Conservation (phyloP, 768 basidiomycete species). For the Holtermannia corniformis region DNA sequence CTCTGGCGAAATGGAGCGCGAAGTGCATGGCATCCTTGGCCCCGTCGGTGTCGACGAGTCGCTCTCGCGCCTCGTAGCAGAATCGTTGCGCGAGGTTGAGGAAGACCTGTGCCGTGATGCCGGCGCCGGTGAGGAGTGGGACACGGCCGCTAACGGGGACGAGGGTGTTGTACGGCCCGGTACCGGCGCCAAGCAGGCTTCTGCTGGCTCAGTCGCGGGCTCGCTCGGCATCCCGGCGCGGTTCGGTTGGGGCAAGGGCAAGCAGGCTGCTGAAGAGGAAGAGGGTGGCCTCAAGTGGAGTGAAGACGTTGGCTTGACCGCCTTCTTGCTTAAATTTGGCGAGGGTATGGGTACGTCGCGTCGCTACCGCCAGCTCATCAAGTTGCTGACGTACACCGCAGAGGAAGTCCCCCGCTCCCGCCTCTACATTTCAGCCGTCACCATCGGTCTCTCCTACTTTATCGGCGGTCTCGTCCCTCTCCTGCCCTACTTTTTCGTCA, state of each 20-base stretch:
- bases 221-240: slow-evolving; percentile 11
- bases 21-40: slow-evolving; percentile 76
- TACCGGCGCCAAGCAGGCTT: slow-evolving; percentile 1
- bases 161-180: slow-evolving; percentile 16
- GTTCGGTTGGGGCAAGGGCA: slow-evolving; percentile 12
- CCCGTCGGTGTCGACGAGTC: slow-evolving; percentile 81
- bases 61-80: slow-evolving; percentile 67
- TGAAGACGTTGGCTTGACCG: slow-evolving; percentile 73
- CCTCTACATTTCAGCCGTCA: slow-evolving; percentile 81
- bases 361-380: not conserved
- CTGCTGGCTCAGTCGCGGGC: not conserved
- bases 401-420: slow-evolving; percentile 82
- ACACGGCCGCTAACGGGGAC: slow-evolving; percentile 2
- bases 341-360: slow-evolving; percentile 64
- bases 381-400: slow-evolving; percentile 26
- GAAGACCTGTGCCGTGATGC: slow-evolving; percentile 25
- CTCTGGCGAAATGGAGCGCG: slow-evolving; percentile 90
- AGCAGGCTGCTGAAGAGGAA: slow-evolving; percentile 49
- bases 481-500: slow-evolving; percentile 82
- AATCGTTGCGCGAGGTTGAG: slow-evolving; percentile 51
- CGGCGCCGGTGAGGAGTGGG: slow-evolving; percentile 50
- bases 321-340: slow-evolving; percentile 94
- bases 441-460: slow-evolving; percentile 90
- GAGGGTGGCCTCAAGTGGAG: slow-evolving; percentile 55
- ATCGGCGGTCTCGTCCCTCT: slow-evolving; percentile 88